phyloP scores from a whole-genome alignment of 129 eudicot species.

The Flaveria bidentis region DNA sequence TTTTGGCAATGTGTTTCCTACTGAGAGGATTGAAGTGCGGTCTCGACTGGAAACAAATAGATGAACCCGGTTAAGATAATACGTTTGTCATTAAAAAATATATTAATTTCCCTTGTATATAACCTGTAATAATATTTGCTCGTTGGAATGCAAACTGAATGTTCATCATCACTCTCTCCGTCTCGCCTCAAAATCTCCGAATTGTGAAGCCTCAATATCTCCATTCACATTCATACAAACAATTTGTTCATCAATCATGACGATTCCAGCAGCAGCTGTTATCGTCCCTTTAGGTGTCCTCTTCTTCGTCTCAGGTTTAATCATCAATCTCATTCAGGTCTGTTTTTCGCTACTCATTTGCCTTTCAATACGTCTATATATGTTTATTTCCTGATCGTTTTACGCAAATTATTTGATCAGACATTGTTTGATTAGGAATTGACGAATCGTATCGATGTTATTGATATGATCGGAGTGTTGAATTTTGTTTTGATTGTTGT shows the following conservation, averaged over 20 bases:
- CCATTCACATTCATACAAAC: too few species aligned
- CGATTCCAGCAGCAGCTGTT: conserved; percentile 81
- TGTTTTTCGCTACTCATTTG: conserved; percentile 14
- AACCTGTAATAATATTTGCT: neutral
- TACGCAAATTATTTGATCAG: neutral
- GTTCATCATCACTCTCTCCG: conserved; percentile 22
- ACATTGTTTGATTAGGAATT: neutral
- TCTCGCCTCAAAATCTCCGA: conserved; percentile 36
- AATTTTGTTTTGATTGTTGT: conserved; percentile 13
- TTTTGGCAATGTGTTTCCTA: too few species aligned
- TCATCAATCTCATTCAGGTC: conserved; percentile 84
- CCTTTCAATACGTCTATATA: neutral
- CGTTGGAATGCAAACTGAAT: conserved; percentile 25
- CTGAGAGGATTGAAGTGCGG: too few species aligned
- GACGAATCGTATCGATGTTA: neutral
- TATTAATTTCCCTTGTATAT: too few species aligned
- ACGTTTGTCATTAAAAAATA: too few species aligned
- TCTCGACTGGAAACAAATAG: too few species aligned
- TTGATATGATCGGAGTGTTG: neutral
- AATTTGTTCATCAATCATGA: conserved; percentile 42
- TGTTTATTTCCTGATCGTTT: neutral
- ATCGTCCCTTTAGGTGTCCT: conserved; percentile 78
- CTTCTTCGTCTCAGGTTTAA: conserved; percentile 79
- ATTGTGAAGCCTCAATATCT: neutral
- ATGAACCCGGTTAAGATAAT: too few species aligned